phyloP scores from a whole-genome alignment of 2,329 filamentous ascomycete genomes.

The Fusarium sp. region DNA sequence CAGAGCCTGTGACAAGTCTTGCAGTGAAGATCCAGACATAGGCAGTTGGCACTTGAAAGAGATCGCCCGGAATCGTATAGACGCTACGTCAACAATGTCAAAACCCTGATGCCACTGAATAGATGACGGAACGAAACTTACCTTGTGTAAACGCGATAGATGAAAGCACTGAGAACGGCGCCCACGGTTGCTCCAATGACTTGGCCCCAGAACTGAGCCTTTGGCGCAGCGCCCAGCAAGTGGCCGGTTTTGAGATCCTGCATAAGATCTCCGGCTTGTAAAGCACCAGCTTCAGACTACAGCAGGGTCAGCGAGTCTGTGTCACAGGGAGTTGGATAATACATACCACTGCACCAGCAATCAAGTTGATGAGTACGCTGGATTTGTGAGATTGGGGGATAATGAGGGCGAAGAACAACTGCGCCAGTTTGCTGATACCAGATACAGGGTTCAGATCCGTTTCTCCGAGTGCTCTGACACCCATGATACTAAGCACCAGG shows the following conservation, averaged over 20 bases:
- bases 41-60: slow-evolving; percentile 93
- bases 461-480: slow-evolving; percentile 75
- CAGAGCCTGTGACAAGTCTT: slow-evolving; percentile 88
- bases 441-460: slow-evolving; percentile 97
- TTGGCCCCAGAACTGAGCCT: slow-evolving; percentile 96
- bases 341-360: slow-evolving; percentile 83
- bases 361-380: slow-evolving; percentile 92
- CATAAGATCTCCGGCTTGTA: slow-evolving; percentile 96
- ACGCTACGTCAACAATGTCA: slow-evolving; percentile 62
- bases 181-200: slow-evolving; percentile 89
- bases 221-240: slow-evolving; percentile 88
- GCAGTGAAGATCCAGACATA: slow-evolving; percentile 99
- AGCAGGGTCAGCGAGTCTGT: slow-evolving; percentile 6
- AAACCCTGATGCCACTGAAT: background rate
- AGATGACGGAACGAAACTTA: slow-evolving; percentile 45
- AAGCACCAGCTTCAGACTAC: slow-evolving; percentile 69
- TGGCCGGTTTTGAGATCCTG: slow-evolving; percentile 98
- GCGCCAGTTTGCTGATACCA: slow-evolving; percentile 95
- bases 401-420: slow-evolving; percentile 92
- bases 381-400: slow-evolving; percentile 84
- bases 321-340: background rate
- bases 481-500: slow-evolving; percentile 80
- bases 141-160: slow-evolving; percentile 88
- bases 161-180: slow-evolving; percentile 83
- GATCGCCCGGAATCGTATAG: slow-evolving; percentile 85